Evolutionary conservation across 2,329 filamentous ascomycete genomes (phyloP), one percentile per base, ranked within the genome.

Genomic region (Trichoderma cornu-damae): DNA sequence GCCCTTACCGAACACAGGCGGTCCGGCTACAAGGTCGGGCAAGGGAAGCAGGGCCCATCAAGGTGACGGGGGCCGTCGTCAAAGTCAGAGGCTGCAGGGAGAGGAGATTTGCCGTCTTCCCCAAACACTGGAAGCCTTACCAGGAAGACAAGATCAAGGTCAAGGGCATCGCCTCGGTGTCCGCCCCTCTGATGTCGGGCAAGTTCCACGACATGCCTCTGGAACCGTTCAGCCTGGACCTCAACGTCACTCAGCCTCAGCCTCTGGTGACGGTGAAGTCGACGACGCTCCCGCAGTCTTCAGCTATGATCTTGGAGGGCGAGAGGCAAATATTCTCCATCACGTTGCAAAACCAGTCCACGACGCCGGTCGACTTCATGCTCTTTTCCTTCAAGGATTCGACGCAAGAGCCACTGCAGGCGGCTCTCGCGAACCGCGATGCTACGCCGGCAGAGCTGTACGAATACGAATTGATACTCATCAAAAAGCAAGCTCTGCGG

Each of bases 291-390:
- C 83, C 88, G 0, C 92, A 96, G 66, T 89, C 88, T 20, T 89
- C 90, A 8, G 76, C 96, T 34, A 96, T 96, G 91, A 81, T 99
- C 9, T 78, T 99, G 5, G 93, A 97, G 73, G 94, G 94, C 42
- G 93, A 99, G 71, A 82, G 81, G 20, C 86, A 85, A 64, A 77
- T 77, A 0, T 95, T 97, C 67, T 86, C 83, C 0, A 80, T 96
- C 14, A 92, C 88, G 0, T 75, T 97, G 12, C 82, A 88, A 63
- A 99, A 99, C 63, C 77, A 84, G 7, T 94, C 90, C 0, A 75
- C 78, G 1, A 91, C 87, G 1, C 78, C 89, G 1, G 89, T 90
- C 1, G 90, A 96, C 67, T 86, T 97, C 56, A 75, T 96, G 34
- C 79, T 94, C 24, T 90, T 96, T 59, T 92, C 90, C 0, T 96